These are phyloP conservation scores for Acidiella bohemica DNA, from an alignment of 495 filamentous ascomycete genomes.

Conservation along the genomic window DNA sequence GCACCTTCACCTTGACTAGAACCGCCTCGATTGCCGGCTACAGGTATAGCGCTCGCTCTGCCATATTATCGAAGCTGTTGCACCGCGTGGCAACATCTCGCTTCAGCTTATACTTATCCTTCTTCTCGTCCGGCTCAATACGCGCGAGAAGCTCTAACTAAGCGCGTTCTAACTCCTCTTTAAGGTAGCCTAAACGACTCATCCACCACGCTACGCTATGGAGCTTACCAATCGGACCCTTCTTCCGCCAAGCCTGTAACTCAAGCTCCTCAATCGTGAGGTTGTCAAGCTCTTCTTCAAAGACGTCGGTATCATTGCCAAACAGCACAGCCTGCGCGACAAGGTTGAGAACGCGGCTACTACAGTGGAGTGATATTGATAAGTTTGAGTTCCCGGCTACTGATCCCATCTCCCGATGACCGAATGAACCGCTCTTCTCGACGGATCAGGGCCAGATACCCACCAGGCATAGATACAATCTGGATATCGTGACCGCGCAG, in stretches of 20 bases:
- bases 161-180: not conserved
- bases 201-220: conserved; percentile 14
- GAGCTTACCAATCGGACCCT: conserved; percentile 14
- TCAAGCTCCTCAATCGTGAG: conserved; percentile 1
- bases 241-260: conserved; percentile 5
- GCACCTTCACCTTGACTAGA: not conserved
- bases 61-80: conserved; percentile 8
- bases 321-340: conserved; percentile 9
- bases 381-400: conserved; percentile 28
- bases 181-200: conserved; percentile 5
- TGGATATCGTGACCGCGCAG: conserved; percentile 43
- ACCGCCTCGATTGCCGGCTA: conserved; percentile 7
- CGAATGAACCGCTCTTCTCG: conserved; percentile 33
- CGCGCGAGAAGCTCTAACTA: conserved; percentile 2
- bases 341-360: conserved; percentile 14
- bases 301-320: conserved; percentile 2
- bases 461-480: conserved; percentile 32
- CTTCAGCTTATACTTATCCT: conserved; percentile 7
- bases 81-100: conserved; percentile 8
- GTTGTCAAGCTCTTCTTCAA: conserved; percentile 2
- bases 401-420: conserved; percentile 2
- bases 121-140: conserved; percentile 2
- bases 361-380: conserved; percentile 31
- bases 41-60: conserved; percentile 12
- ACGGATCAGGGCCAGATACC: conserved; percentile 33